A percentile compares a stretch with the other conserved stretches of the same genome.
phyloP scores from a whole-genome alignment of 352 stramenopile genomes.

The Aphanomyces invadans region DNA sequence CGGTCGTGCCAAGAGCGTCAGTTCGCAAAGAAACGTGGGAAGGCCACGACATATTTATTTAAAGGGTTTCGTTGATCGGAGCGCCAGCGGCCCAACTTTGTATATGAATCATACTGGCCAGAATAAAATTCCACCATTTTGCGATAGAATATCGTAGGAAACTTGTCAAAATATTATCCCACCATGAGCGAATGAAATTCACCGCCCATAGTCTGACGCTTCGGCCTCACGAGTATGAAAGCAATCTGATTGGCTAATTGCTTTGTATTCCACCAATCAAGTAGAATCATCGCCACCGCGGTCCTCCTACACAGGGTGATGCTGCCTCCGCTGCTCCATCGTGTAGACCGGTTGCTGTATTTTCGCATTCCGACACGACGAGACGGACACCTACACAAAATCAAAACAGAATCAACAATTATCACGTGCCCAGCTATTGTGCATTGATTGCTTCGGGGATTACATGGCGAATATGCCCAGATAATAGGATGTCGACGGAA shows the following conservation, averaged over 20 bases:
- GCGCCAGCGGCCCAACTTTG: background rate
- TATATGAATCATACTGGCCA: background rate
- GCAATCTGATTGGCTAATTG: background rate
- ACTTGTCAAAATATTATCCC: too few relatives aligned
- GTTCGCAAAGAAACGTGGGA: background rate
- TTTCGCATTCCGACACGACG: background rate
- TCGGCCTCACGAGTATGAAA: background rate
- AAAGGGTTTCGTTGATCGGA: background rate
- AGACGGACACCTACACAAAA: background rate
- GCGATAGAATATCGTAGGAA: too few relatives aligned
- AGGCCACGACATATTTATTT: background rate
- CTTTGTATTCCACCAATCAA: background rate
- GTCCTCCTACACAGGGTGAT: too few relatives aligned
- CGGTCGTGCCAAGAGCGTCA: background rate
- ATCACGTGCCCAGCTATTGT: background rate
- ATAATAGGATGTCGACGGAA: background rate
- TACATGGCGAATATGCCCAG: background rate
- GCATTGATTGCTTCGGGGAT: background rate
- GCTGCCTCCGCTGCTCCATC: too few relatives aligned
- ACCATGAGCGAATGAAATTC: too few relatives aligned
- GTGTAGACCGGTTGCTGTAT: too few relatives aligned
- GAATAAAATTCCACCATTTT: constrained; percentile 1
- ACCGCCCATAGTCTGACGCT: too few relatives aligned
- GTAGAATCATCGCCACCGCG: background rate
- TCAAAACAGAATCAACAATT: background rate